Conservation (phyloP, 805 yeast genomes). For the Suhomyces canberraensis region DNA sequence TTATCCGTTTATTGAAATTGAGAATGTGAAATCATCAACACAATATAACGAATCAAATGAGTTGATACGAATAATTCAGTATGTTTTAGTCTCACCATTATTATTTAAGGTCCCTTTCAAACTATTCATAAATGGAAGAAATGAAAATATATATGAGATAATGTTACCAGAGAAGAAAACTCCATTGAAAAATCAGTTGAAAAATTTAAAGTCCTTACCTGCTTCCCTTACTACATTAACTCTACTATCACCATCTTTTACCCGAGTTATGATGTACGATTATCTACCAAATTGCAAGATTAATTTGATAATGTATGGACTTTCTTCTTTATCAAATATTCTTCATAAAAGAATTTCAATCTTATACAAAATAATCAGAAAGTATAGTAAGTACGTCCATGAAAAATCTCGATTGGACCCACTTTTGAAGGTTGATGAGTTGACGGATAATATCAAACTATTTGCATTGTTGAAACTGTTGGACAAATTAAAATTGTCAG, state of each 20-base stretch:
- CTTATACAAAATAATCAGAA: slow-evolving; percentile 19
- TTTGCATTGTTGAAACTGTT: slow-evolving; percentile 20
- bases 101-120: slow-evolving; percentile 19
- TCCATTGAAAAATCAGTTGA: not conserved
- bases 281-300: slow-evolving; percentile 25
- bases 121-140: slow-evolving; percentile 12
- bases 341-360: slow-evolving; percentile 20
- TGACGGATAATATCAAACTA: slow-evolving; percentile 13
- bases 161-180: not conserved
- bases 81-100: slow-evolving; percentile 16
- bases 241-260: slow-evolving; percentile 23
- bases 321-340: slow-evolving; percentile 28
- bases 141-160: slow-evolving; percentile 8
- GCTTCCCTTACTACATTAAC: slow-evolving; percentile 10
- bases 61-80: slow-evolving; percentile 15
- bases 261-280: slow-evolving; percentile 15
- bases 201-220: not conserved
- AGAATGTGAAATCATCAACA: slow-evolving; percentile 11
- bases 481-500: slow-evolving; percentile 14
- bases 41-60: slow-evolving; percentile 8
- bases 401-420: slow-evolving; percentile 10
- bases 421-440: slow-evolving; percentile 11
- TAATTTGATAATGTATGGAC: slow-evolving; percentile 28
- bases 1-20: slow-evolving; percentile 21
- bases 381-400: slow-evolving; percentile 13